Conservation (phyloP, 129 eudicot genomes). For the Flaveria ramosissima region DNA sequence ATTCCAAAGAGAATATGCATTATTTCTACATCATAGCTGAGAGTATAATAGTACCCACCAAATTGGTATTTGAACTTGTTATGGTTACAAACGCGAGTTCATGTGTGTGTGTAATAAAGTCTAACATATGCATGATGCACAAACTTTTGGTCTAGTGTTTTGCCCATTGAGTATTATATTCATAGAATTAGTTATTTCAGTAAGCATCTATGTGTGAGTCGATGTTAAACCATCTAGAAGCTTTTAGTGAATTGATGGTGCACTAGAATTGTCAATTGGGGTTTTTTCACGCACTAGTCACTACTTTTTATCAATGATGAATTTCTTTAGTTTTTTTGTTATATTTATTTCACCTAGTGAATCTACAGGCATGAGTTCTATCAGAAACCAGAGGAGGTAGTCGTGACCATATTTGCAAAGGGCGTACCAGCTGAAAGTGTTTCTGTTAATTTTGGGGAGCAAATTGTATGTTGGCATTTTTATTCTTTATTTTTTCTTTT, state of each 20-base stretch:
- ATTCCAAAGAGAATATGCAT: too few relatives aligned
- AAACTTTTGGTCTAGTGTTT: too few relatives aligned
- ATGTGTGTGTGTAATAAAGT: too few relatives aligned
- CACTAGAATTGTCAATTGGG: not conserved
- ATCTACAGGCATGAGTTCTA: conserved; percentile 73
- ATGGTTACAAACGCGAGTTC: too few relatives aligned
- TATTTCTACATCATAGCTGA: too few relatives aligned
- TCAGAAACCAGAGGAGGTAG: conserved; percentile 89
- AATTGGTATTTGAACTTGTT: too few relatives aligned
- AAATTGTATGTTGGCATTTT: conserved; percentile 56
- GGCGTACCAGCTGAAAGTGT: conserved; percentile 61
- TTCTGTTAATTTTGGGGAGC: conserved; percentile 76
- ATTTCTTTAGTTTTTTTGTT: not conserved
- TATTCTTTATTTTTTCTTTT: not conserved
- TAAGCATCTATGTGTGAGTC: not conserved
- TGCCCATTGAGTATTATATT: not conserved
- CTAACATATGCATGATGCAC: too few relatives aligned
- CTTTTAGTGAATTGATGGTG: not conserved
- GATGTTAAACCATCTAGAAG: not conserved
- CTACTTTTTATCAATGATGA: not conserved
- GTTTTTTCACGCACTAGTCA: not conserved
- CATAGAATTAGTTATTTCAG: not conserved
- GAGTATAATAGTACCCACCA: too few relatives aligned
- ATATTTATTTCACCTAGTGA: conserved; percentile 2
- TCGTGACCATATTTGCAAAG: conserved; percentile 84